These are phyloP conservation scores for Naganishia onofrii DNA, from an alignment of 768 basidiomycete species.

Conservation along the genomic window DNA sequence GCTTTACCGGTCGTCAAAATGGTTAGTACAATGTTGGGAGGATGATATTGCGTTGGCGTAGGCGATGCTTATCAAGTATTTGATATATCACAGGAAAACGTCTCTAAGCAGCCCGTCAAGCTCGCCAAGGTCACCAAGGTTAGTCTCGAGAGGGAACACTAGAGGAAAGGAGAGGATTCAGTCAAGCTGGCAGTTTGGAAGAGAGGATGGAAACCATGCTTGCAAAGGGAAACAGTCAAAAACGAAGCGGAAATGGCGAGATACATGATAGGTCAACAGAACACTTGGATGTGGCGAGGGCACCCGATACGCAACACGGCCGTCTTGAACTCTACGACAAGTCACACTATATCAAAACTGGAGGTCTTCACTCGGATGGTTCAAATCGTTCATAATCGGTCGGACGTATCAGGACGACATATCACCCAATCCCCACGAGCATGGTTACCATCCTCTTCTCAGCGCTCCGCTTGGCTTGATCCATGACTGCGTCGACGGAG, in stretches of 20 bases:
- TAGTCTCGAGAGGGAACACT: slow-evolving; percentile 24
- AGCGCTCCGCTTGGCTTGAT: background rate
- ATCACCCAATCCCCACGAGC: no score
- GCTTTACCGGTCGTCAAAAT: slow-evolving; percentile 32
- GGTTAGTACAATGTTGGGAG: slow-evolving; percentile 5
- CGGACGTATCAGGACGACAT: no score
- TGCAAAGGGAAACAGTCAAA: background rate
- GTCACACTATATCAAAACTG: no score
- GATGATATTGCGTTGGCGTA: background rate
- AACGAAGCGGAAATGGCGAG: background rate
- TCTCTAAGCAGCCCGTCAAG: slow-evolving; percentile 67
- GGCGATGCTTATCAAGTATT: background rate
- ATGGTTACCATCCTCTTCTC: background rate
- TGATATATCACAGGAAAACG: slow-evolving; percentile 41
- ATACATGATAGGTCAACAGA: background rate
- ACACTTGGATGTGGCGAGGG: background rate
- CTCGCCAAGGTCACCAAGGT: slow-evolving; percentile 98
- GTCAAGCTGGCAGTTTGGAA: background rate
- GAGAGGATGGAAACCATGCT: slow-evolving; percentile 9
- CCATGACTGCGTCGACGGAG: background rate
- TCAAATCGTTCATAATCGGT: no score
- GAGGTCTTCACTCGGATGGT: no score
- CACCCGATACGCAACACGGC: no score
- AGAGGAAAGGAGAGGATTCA: background rate
- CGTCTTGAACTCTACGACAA: no score